Evolutionary conservation across 2,329 filamentous ascomycete genomes (phyloP).

Genomic region (Neoscytalidium dimidiatum): DNA sequence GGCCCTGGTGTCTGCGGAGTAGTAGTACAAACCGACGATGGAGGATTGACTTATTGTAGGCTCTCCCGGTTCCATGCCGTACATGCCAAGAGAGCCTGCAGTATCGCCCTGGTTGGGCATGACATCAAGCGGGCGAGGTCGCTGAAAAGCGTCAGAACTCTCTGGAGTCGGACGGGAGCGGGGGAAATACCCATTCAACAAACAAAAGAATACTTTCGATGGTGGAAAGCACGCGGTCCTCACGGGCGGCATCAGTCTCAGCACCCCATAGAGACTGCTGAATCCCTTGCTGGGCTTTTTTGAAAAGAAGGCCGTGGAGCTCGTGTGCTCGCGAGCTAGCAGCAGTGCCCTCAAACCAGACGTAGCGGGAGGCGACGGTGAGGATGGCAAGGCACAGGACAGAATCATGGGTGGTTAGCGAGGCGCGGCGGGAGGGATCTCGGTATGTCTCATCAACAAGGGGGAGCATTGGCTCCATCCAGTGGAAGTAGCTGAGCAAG

Average conservation of each 20-base stretch:
- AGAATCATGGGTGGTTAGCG: neutral
- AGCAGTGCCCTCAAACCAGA: neutral
- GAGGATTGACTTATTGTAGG: neutral
- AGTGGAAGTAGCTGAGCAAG: neutral
- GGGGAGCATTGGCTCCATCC: neutral
- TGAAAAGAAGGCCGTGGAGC: conserved; percentile 6
- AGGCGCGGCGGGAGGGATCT: neutral
- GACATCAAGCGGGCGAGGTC: neutral
- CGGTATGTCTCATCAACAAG: neutral
- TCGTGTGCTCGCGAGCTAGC: neutral
- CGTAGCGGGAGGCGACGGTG: neutral
- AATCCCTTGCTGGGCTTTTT: neutral
- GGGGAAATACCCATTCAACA: neutral
- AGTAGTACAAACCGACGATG: neutral
- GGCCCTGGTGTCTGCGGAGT: neutral
- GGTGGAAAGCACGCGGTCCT: neutral
- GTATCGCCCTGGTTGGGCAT: neutral
- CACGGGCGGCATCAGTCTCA: neutral
- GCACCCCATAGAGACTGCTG: neutral
- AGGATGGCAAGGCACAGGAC: conserved; percentile 2
- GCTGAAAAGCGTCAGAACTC: neutral
- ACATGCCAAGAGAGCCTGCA: neutral
- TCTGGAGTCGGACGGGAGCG: neutral
- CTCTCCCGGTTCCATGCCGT: neutral
- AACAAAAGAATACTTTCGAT: neutral